Evolutionary conservation across 257 asterid genomes (phyloP), one percentile per base, ranked within the genome.

Genomic region (Prunella vulgaris): DNA sequence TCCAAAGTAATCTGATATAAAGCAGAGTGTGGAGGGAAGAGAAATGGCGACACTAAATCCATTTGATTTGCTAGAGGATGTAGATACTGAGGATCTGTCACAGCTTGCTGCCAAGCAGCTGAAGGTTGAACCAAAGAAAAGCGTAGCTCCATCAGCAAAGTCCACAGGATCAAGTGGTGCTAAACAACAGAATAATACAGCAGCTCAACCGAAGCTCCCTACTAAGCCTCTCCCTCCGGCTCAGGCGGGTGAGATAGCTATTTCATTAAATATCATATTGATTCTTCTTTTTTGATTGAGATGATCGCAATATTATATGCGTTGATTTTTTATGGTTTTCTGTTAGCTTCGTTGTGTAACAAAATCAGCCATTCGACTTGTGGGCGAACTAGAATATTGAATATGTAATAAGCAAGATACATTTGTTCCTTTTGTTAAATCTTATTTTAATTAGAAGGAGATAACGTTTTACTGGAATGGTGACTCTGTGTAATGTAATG

Each of bases 31-130:
- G 74, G 73, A 32, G 76, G 61, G 75, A n/a, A n/a, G n/a, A 64
- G 64, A 56, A 68, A 92, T 92, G 97, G 90, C 96, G 82, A 84
- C 94, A 15, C 21, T 58, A 71, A 92, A 92, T 75, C 97, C 96
- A 18, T 92, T 92, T 76, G 97, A 89, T 84, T 84, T 92, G 85
- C 86, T 92, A 64, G 92, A 84, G 5, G 95, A 84, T 62, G 37
- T 32, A 5, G 96, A 88, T 21, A 12, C 81, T 30, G 96, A 85
- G 74, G 95, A 85, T 75, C 90, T 90, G 4, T 75, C 83, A 38
- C 84, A 13, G 51, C 51, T 89, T 68, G 58, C 85, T 56, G 90
- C 92, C 77, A 86, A 81, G 53, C 87, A 60, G 51, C 18, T 42
- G 64, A 86, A 84, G 84, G 37, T 58, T 74, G 88, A 79, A 65